A percentile compares a stretch with the other conserved stretches of the same genome.
Evolutionary conservation across 495 filamentous ascomycete species (phyloP).

Genomic region (Cairneyella variabilis): DNA sequence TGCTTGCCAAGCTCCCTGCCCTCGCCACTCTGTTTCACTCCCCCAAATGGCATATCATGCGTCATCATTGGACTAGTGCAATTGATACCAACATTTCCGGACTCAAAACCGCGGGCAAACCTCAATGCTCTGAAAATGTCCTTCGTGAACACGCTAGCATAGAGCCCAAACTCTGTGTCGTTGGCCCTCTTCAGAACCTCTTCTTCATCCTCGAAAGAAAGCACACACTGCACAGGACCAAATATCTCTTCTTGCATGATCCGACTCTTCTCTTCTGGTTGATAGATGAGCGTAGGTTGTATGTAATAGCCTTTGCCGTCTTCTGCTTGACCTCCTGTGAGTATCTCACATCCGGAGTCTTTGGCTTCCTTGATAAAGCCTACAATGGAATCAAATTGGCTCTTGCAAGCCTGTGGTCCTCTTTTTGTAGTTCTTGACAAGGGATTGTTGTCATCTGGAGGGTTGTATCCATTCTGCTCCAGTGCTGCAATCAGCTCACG

Average conservation of each 20-base stretch:
- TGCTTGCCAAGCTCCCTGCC: constrained; percentile 10
- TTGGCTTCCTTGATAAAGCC: too few relatives aligned
- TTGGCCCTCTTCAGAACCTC: constrained; percentile 76
- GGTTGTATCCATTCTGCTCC: not conserved
- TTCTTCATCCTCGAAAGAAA: constrained; percentile 52
- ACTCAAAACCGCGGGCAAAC: constrained; percentile 67
- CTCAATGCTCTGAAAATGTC: constrained; percentile 70
- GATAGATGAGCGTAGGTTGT: constrained; percentile 1
- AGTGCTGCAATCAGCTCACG: too few relatives aligned
- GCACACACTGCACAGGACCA: constrained; percentile 47
- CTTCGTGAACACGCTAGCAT: constrained; percentile 78
- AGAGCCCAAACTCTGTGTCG: constrained; percentile 73
- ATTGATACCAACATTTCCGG: constrained; percentile 86
- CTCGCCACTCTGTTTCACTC: constrained; percentile 7
- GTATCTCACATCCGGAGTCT: constrained; percentile 34
- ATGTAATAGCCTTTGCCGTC: not conserved
- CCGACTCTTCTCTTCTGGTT: not conserved
- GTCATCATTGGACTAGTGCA: constrained; percentile 13
- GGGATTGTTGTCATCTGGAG: constrained; percentile 16
- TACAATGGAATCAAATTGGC: constrained; percentile 48
- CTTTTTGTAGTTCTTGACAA: constrained; percentile 41
- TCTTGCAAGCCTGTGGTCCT: constrained; percentile 41
- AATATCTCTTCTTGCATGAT: constrained; percentile 56
- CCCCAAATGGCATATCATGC: constrained; percentile 14
- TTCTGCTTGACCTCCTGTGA: constrained; percentile 35